A percentile compares a stretch with the other conserved stretches of the same genome.
phyloP scores from a whole-genome alignment of 148 eudicot genomes.

The Nepenthes gracilis region DNA sequence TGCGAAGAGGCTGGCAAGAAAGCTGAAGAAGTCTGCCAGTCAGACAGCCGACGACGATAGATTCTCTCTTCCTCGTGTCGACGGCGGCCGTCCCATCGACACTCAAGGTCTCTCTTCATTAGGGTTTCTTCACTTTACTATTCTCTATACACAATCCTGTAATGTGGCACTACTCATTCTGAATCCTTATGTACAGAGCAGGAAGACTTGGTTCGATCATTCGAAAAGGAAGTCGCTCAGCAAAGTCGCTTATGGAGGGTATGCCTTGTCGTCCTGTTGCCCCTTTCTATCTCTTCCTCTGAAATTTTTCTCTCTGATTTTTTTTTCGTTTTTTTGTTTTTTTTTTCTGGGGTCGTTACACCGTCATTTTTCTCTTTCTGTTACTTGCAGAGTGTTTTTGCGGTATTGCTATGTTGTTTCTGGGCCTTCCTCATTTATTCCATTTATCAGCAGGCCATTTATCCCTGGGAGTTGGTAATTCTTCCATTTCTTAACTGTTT shows the following conservation, averaged over 20 bases:
- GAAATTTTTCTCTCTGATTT: neutral
- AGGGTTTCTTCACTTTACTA: constrained; percentile 8
- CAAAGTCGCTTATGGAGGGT: constrained; percentile 84
- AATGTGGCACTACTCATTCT: neutral
- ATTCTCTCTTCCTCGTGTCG: constrained; percentile 58
- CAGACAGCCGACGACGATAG: constrained; percentile 21
- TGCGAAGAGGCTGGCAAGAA: constrained; percentile 25
- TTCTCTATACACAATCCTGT: neutral
- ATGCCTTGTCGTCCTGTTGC: constrained; percentile 3
- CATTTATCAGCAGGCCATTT: constrained; percentile 53
- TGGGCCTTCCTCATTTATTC: constrained; percentile 60
- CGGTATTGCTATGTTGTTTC: constrained; percentile 36
- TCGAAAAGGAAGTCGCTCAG: constrained; percentile 49
- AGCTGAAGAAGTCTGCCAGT: constrained; percentile 25
- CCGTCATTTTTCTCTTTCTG: constrained; percentile 3
- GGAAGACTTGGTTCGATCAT: constrained; percentile 74
- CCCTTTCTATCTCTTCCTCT: neutral
- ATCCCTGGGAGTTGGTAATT: constrained; percentile 91
- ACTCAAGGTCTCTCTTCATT: constrained; percentile 35
- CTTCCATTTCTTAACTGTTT: neutral
- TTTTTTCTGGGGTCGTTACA: neutral
- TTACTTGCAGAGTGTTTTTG: constrained; percentile 52
- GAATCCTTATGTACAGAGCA: constrained; percentile 44
- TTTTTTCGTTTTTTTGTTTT: too few relatives aligned
- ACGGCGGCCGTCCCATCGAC: constrained; percentile 72